Base-by-base conservation (phyloP, 2,329 filamentous ascomycete species). In the Colletotrichum abscissum region DNA sequence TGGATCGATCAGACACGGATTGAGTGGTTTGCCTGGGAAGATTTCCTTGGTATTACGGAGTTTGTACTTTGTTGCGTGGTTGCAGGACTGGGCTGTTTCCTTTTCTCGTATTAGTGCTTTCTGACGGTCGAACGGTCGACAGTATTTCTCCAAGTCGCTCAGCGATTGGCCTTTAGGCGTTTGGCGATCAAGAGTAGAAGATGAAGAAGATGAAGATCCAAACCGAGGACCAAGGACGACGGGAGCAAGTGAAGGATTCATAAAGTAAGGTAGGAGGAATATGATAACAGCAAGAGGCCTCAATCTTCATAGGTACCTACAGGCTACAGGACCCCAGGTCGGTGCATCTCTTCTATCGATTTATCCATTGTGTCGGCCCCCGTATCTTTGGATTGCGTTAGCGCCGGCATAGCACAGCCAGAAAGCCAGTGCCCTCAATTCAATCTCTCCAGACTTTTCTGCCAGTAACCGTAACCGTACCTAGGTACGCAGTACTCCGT, bases 401-500 rank as follows among this genome's bases (percentile, higher is more conserved):
- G 66, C 59, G 70, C 67, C 67, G 70, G 62, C 67, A 65, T n/a
- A 65, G 59, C 60, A 73, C 60, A 66, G 60, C 67, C 66, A 69
- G 60, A 70, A 60, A 28, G 59, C 33, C 59, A 64, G 58, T 64
- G 57, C 58, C 46, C 55, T 28, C 28, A 58, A 14, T 33, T 52
- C 52, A 58, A 6, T 28, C 60, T 56, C 30, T 42, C 55, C 63
- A 42, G 64, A 54, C 42, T 55, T 66, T 30, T 38, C 33, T 42
- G 42, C 42, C n/a, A 49, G 42, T 19, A 8, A 42, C 38, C 38
- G 38, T 19, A 42, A 42, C 38, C 38, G 38, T 19, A 42, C 35
- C 2, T 30, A 33, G 33, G 33, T 33, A 11, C 33, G 33, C 33
- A 33, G 33, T 12, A 35, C 33, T 35, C 11, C 33, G 33, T 35